These are phyloP conservation scores for Phytophthora sojae DNA, from an alignment of 352 stramenopile species.

Conservation along the genomic window DNA sequence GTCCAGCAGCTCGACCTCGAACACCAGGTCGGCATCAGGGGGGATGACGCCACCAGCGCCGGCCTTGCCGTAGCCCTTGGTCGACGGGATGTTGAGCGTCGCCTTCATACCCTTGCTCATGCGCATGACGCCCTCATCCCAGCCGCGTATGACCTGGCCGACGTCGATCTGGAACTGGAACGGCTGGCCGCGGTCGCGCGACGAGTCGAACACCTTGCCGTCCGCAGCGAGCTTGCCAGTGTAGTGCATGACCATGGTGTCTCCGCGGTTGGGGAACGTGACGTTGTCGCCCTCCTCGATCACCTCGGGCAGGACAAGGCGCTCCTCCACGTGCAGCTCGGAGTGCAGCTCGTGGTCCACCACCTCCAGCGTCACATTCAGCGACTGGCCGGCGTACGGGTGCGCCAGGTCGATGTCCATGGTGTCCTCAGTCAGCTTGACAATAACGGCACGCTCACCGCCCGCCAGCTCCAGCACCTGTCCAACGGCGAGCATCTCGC, in stretches of 20 bases:
- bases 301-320: constrained; percentile 78
- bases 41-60: constrained; percentile 91
- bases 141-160: constrained; percentile 94
- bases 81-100: constrained; percentile 89
- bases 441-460: constrained; percentile 68
- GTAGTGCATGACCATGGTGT: constrained; percentile 90
- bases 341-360: constrained; percentile 63
- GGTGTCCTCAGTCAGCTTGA: constrained; percentile 70
- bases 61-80: constrained; percentile 93
- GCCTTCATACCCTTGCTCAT: constrained; percentile 96
- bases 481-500: constrained; percentile 70
- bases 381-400: constrained; percentile 79
- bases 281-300: constrained; percentile 66
- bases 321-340: constrained; percentile 59
- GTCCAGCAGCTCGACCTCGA: constrained; percentile 94
- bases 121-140: constrained; percentile 95
- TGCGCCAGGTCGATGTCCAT: constrained; percentile 83
- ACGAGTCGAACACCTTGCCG: constrained; percentile 83
- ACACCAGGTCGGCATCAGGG: constrained; percentile 93
- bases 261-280: constrained; percentile 71
- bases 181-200: constrained; percentile 68
- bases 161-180: constrained; percentile 87
- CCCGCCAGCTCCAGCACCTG: constrained; percentile 66
- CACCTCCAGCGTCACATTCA: constrained; percentile 76
- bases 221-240: constrained; percentile 72